Conservation (phyloP, 2,329 filamentous ascomycete genomes). For the Trichoderma koningii region DNA sequence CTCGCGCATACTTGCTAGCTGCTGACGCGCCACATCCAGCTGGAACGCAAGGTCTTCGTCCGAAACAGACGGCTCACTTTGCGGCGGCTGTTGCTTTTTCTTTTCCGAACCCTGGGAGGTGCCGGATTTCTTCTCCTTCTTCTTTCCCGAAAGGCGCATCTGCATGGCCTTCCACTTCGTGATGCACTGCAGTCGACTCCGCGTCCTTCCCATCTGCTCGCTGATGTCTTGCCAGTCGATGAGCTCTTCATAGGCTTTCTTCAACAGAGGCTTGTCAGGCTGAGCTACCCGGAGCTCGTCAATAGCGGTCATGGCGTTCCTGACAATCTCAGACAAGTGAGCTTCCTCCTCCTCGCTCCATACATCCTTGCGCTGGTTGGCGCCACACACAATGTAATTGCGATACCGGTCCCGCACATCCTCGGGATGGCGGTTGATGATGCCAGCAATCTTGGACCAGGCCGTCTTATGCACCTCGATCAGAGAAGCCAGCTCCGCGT, state of each 20-base stretch:
- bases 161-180: slow-evolving; percentile 63
- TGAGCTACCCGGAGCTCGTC: slow-evolving; percentile 43
- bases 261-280: slow-evolving; percentile 37
- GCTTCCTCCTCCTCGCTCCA: slow-evolving; percentile 66
- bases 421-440: slow-evolving; percentile 64
- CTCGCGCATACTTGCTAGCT: slow-evolving; percentile 47
- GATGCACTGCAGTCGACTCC: slow-evolving; percentile 68
- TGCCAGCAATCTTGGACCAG: slow-evolving; percentile 63
- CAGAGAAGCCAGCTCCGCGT: slow-evolving; percentile 41
- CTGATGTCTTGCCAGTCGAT: slow-evolving; percentile 69
- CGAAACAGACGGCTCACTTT: slow-evolving; percentile 28
- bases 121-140: slow-evolving; percentile 34
- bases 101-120: background rate
- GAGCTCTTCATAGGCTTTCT: slow-evolving; percentile 52
- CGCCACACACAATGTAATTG: slow-evolving; percentile 64
- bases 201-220: slow-evolving; percentile 59
- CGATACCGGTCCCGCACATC: slow-evolving; percentile 71
- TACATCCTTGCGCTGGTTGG: slow-evolving; percentile 51
- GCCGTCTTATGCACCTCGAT: slow-evolving; percentile 47
- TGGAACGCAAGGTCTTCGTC: slow-evolving; percentile 45
- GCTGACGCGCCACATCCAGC: slow-evolving; percentile 46
- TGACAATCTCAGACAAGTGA: slow-evolving; percentile 54
- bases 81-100: background rate
- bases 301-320: slow-evolving; percentile 54
- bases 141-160: slow-evolving; percentile 39